Base-by-base conservation (phyloP, 1,284 basidiomycete genomes). In the Naganishia cerealis region DNA sequence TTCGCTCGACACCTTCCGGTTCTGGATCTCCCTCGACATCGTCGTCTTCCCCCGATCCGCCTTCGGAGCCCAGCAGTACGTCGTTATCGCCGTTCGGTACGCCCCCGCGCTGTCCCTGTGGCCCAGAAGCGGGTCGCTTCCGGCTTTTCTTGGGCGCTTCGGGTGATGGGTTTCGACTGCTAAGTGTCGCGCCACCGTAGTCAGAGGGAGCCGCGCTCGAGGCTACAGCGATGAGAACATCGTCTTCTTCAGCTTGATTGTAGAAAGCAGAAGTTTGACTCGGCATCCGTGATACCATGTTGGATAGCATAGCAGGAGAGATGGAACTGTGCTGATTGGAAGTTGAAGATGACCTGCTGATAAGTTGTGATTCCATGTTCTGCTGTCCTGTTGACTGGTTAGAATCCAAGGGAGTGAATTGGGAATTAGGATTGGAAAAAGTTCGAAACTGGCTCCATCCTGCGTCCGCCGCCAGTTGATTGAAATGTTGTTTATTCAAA, bases 1-100 rank as follows among this genome's bases (percentile, higher is more conserved):
- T 79, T 52, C 77, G 71, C 71, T 81, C 80, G 33, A 80, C 77
- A 42, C 79, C 80, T 68, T 79, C 78, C 33, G 77, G 75, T 26
- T 79, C 76, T 2, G 61, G 50, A 26, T 63, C 61, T 16, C 50
- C 50, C 40, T 80, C 79, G 33, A 72, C 74, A 26, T 75, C 75
- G 39, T 73, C 72, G 42, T 77, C 75, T 39, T 71, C 61, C 33
- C 72, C 69, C 29, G 70, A 48, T 21, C 9, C 56, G 53, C 42
- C 65, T 21, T 67, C 68, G 21, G 40, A 55, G 1, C 12, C 55
- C 21, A 36, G 16, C 21, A 33, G 29, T 36, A 21, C 62, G 21
- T 65, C 52, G 43, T 38, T 36, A 15, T 59, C 40, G 15, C 43
- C 26, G 18, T n/a, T 16, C 1, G 29, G 18, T 3, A 33, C 29